These are phyloP conservation scores for Stromatinia cepivora DNA, from an alignment of 2,329 filamentous ascomycete species.

Conservation along the genomic window DNA sequence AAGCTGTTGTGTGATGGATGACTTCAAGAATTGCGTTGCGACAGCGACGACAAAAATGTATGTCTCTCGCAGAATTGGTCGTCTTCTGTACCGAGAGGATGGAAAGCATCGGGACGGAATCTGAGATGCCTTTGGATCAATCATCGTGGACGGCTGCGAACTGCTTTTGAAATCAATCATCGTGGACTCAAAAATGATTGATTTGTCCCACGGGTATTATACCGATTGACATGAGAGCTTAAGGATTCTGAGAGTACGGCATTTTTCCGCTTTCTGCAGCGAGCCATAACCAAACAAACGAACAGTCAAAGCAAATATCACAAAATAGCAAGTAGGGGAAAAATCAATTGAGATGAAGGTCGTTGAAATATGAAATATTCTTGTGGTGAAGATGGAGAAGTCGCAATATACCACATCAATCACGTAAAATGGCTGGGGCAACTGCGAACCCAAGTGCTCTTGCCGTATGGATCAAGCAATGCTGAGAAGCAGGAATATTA, in stretches of 20 bases:
- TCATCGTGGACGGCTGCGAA: background rate
- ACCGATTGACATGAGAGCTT: background rate
- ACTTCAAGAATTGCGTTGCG: background rate
- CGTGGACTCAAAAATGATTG: background rate
- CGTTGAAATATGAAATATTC: background rate
- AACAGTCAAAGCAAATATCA: background rate
- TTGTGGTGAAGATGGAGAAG: background rate
- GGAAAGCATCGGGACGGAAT: background rate
- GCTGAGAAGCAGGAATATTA: too few relatives aligned
- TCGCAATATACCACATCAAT: background rate
- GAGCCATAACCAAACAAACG: background rate
- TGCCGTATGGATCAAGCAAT: background rate
- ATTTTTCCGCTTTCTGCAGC: background rate
- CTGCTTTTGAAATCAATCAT: background rate
- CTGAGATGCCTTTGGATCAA: background rate
- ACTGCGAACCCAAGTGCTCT: background rate
- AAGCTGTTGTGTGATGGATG: background rate
- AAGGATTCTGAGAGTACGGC: background rate
- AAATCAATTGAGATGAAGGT: background rate
- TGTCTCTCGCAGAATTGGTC: background rate
- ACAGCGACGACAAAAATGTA: background rate
- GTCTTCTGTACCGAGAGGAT: background rate
- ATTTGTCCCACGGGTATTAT: background rate
- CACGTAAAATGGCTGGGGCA: conserved; percentile 1
- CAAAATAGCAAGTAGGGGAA: background rate